Conservation (phyloP, 306 rosid species). For the Purshia tridentata region DNA sequence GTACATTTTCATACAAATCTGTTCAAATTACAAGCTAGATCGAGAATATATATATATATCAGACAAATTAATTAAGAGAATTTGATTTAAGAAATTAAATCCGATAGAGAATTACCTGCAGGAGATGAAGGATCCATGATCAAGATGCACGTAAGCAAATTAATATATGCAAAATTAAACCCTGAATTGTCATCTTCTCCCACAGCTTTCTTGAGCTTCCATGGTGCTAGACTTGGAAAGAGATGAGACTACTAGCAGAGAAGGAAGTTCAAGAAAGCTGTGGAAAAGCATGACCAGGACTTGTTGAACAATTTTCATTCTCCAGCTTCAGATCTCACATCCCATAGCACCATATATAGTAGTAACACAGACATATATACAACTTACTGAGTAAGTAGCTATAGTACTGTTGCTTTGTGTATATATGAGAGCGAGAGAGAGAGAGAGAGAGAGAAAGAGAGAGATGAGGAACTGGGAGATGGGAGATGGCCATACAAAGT, state of each 20-base stretch:
- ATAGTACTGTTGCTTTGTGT: background rate
- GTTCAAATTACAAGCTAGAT: background rate
- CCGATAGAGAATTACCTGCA: conserved; percentile 16
- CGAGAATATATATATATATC: background rate
- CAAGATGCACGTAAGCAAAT: background rate
- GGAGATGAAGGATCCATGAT: conserved; percentile 10
- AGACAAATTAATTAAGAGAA: background rate
- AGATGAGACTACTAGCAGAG: conserved; percentile 20
- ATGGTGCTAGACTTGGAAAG: conserved; percentile 18
- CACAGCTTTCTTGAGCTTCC: conserved; percentile 99
- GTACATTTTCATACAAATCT: background rate
- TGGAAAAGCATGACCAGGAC: conserved; percentile 94
- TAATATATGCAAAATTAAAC: conserved; percentile 12
- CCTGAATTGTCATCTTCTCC: conserved; percentile 81
- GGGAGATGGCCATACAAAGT: conserved; percentile 43
- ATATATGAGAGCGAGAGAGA: conserved; percentile 18
- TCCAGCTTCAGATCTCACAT: conserved; percentile 43
- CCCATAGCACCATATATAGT: background rate
- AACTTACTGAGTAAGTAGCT: background rate
- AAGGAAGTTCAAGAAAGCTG: conserved; percentile 98
- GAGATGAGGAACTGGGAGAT: conserved; percentile 2
- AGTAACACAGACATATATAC: no score
- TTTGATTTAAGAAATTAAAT: background rate
- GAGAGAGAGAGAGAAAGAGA: conserved; percentile 3
- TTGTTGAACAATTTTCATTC: conserved; percentile 25